A percentile compares a stretch with the other conserved stretches of the same genome.
Conservation (phyloP, 2,329 filamentous ascomycete genomes). For the Phialocephala sp. region DNA sequence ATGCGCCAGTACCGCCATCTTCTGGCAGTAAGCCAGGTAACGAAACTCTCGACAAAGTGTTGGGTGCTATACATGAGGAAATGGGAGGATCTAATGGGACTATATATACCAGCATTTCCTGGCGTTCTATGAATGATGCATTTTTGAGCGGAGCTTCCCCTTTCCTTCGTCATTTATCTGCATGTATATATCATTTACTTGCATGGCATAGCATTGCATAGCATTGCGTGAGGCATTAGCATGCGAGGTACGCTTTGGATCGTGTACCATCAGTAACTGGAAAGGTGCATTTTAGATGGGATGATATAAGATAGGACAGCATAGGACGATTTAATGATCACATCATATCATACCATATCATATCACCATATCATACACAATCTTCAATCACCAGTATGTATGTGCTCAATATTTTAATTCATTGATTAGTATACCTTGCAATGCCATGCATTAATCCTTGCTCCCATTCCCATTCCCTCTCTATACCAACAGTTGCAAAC, state of each 20-base stretch:
- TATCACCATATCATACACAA: neutral
- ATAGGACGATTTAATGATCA: neutral
- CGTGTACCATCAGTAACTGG: neutral
- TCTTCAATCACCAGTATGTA: neutral
- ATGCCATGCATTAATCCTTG: neutral
- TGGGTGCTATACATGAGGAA: neutral
- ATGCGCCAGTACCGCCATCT: neutral
- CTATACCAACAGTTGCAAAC: neutral
- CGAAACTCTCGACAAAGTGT: neutral
- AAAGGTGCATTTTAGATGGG: neutral
- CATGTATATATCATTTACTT: slow-evolving; percentile 7
- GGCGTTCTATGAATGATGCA: neutral
- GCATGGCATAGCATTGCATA: neutral
- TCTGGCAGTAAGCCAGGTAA: neutral
- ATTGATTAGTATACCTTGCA: neutral
- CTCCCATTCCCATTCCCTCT: neutral
- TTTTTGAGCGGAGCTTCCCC: neutral
- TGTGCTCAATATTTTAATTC: too few species aligned
- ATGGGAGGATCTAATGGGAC: slow-evolving; percentile 5
- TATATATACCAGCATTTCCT: neutral
- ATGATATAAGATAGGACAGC: neutral
- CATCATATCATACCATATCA: neutral
- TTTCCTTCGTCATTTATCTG: neutral
- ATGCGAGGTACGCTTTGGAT: neutral
- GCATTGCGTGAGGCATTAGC: neutral